Evolutionary conservation across 371 early-diverging fungal genomes (phyloP), one percentile per base, ranked within the genome.

Genomic region (Mortierella polycephala): DNA sequence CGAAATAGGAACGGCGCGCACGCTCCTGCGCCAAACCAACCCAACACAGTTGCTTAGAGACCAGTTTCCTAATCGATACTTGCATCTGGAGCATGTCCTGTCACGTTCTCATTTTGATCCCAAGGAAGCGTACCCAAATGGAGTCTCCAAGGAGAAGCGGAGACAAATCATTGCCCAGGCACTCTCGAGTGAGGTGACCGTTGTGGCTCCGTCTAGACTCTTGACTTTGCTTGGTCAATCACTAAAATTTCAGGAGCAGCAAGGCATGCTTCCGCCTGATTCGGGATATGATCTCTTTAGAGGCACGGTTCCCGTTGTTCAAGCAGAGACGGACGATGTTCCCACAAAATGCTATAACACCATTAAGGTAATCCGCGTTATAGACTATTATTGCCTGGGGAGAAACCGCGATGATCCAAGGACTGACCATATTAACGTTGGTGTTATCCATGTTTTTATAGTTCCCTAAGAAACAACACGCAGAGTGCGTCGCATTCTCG

Each of bases 381-480:
- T 30, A 30, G 30, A 30, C 4, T 30, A 30, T 30, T 30, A 30
- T 30, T 30, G 4, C 30, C 30, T 30, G 30, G 30, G 30, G 30
- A 30, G 30, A 30, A 30, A 30, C 30, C 4, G 30, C 1, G 30
- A 30, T 30, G 4, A 30, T 4, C 4, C 30, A 30, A 30, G 30
- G 30, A 30, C 30, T 30, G 4, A 4, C 30, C 30, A 30, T 30
- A 30, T 30, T 30, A 21, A 51, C 44, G 14, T 46, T 57, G 40
- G 37, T 20, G 21, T 50, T 45, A 41, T 41, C 23, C 51, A 30
- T 18, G 44, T 5, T 10, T 37, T 20, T 47, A 21, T 80, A 95
- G 91, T 95, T 97, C 74, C 96, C 96, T 0, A 94, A 93, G 75
- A 93, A 93, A 65, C 91, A 94, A 45, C 91, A 93, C 66, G 92